Percentiles rank a stretch among this genome's conserved stretches.
Conservation (phyloP, 495 filamentous ascomycete genomes). For the Xylaria acuta region DNA sequence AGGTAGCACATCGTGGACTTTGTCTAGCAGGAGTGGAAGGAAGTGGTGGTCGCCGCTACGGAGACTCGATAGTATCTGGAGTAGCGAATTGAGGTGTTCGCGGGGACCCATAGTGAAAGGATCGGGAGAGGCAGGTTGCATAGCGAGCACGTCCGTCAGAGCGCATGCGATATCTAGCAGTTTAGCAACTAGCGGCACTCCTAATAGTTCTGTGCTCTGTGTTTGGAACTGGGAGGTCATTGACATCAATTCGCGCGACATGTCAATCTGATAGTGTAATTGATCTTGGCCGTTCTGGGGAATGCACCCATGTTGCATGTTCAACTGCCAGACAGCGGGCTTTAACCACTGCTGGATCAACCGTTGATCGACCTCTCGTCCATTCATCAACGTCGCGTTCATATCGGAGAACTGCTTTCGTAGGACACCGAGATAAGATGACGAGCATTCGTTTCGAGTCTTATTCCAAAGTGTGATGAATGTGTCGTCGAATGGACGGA, state of each 20-base stretch:
- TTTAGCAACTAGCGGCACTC: constrained; percentile 67
- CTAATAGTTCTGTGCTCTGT: constrained; percentile 39
- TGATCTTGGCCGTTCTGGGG: constrained; percentile 58
- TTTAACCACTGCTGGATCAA: constrained; percentile 85
- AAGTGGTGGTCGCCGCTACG: constrained; percentile 75
- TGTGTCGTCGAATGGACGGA: constrained; percentile 72
- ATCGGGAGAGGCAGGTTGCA: constrained; percentile 63
- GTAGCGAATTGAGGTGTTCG: constrained; percentile 73
- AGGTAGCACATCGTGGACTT: constrained; percentile 71
- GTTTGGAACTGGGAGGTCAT: constrained; percentile 67
- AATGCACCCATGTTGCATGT: constrained; percentile 54
- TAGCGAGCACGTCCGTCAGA: constrained; percentile 74
- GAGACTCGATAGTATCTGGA: constrained; percentile 68
- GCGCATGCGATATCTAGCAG: constrained; percentile 77
- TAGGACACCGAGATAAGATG: constrained; percentile 63
- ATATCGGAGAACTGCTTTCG: constrained; percentile 71
- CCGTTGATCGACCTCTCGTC: constrained; percentile 71
- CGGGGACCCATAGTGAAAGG: constrained; percentile 70
- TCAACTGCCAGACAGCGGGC: constrained; percentile 78
- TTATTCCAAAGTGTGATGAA: constrained; percentile 80
- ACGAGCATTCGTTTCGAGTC: constrained; percentile 61
- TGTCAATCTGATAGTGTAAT: constrained; percentile 73
- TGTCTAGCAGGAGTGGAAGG: constrained; percentile 71
- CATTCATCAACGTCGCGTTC: constrained; percentile 65
- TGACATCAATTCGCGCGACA: constrained; percentile 70